phyloP scores from a whole-genome alignment of 1,139 yeast genomes.

The Geotrichum cucujoidarum region DNA sequence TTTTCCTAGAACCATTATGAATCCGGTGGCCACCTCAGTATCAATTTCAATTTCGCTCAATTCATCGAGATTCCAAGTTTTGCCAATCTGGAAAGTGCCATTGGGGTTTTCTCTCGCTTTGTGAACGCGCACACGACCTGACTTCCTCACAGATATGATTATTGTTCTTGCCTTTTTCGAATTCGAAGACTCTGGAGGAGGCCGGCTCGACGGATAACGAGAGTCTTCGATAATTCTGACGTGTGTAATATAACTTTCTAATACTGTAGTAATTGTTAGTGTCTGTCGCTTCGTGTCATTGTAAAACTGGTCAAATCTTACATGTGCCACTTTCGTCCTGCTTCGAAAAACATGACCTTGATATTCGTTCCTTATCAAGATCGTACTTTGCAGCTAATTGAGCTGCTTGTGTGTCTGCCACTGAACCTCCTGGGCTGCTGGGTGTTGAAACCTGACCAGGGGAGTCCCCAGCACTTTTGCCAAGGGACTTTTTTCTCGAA shows the following conservation, averaged over 20 bases:
- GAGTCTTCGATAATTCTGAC: constrained; percentile 43
- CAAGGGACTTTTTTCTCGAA: no score
- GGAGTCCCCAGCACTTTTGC: no score
- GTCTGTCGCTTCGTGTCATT: background rate
- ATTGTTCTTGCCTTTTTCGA: constrained; percentile 34
- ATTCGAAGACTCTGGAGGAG: constrained; percentile 30
- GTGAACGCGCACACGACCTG: constrained; percentile 69
- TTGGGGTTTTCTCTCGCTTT: constrained; percentile 79
- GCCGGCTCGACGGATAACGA: constrained; percentile 29
- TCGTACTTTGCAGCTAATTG: constrained; percentile 50
- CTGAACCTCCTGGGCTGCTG: no score
- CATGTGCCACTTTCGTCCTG: constrained; percentile 31
- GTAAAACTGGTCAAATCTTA: constrained; percentile 30
- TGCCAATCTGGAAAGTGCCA: constrained; percentile 80
- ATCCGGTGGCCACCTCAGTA: constrained; percentile 38
- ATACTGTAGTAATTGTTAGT: constrained; percentile 16
- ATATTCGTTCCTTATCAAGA: constrained; percentile 43
- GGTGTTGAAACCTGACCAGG: no score
- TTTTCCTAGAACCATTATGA: constrained; percentile 63
- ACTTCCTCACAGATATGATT: constrained; percentile 46
- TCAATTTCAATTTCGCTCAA: constrained; percentile 55
- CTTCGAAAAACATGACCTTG: constrained; percentile 44
- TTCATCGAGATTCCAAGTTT: constrained; percentile 87
- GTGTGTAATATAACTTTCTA: constrained; percentile 55
- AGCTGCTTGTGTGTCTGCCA: constrained; percentile 10